A percentile compares a stretch with the other conserved stretches of the same genome.
phyloP scores from a whole-genome alignment of 1,284 basidiomycete genomes.

The Phellopilus nigrolimitatus region DNA sequence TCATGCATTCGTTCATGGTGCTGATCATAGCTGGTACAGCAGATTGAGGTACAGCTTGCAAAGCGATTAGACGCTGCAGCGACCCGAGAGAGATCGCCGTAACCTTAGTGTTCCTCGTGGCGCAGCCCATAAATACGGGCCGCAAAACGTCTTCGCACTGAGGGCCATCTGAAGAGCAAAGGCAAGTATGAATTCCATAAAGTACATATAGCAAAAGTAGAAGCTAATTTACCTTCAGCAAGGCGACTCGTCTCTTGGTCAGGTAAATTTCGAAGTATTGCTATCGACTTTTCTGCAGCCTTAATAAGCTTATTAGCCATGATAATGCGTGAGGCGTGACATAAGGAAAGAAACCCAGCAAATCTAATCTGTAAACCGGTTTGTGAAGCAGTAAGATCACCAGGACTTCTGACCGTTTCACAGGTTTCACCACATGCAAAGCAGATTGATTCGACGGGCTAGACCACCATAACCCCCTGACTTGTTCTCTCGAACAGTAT shows the following conservation, averaged over 20 bases:
- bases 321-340: too few relatives aligned
- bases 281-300: constrained; percentile 83
- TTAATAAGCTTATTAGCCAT: constrained; percentile 26
- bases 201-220: not conserved
- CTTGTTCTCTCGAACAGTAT: too few relatives aligned
- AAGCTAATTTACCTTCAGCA: constrained; percentile 49
- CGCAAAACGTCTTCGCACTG: constrained; percentile 79
- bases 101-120: constrained; percentile 91
- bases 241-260: constrained; percentile 62
- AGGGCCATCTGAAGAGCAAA: constrained; percentile 52
- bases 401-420: too few relatives aligned
- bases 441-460: too few relatives aligned
- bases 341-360: too few relatives aligned
- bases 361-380: too few relatives aligned
- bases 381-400: too few relatives aligned
- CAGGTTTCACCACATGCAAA: too few relatives aligned
- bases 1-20: constrained; percentile 83
- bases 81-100: constrained; percentile 89
- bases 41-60: constrained; percentile 80
- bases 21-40: constrained; percentile 74
- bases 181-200: constrained; percentile 2
- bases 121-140: constrained; percentile 92
- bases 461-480: too few relatives aligned
- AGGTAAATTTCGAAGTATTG: constrained; percentile 70
- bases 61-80: constrained; percentile 84